phyloP scores from a whole-genome alignment of 2,329 filamentous ascomycete species.

The Mycosphaerelloides madeirae region DNA sequence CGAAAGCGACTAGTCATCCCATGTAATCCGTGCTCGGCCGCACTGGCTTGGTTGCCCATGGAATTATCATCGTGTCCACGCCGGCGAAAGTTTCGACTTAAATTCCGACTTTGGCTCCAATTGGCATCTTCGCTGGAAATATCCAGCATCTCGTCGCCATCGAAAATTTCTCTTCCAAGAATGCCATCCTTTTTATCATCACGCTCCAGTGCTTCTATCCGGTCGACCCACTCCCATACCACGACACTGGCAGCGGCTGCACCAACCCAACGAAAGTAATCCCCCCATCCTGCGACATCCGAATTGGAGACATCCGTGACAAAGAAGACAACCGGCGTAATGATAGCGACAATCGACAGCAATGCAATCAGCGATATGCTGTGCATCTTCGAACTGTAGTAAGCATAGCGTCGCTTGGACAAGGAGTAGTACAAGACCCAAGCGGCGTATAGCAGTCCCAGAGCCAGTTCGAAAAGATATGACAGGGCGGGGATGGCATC shows the following conservation, averaged over 20 bases:
- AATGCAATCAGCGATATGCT: constrained; percentile 78
- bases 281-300: constrained; percentile 84
- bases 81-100: constrained; percentile 25
- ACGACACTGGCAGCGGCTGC: constrained; percentile 92
- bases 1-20: constrained; percentile 26
- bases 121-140: constrained; percentile 54
- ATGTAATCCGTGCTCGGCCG: constrained; percentile 24
- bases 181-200: constrained; percentile 94
- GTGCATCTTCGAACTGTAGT: constrained; percentile 84
- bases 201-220: constrained; percentile 85
- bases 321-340: constrained; percentile 90
- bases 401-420: constrained; percentile 88
- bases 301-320: constrained; percentile 83
- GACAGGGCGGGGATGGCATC: constrained; percentile 87
- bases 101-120: constrained; percentile 44
- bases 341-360: constrained; percentile 72
- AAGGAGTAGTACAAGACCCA: constrained; percentile 92
- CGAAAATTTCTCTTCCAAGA: constrained; percentile 82
- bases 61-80: constrained; percentile 30
- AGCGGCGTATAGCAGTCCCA: constrained; percentile 82
- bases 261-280: constrained; percentile 95
- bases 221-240: constrained; percentile 96
- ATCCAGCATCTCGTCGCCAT: constrained; percentile 89
- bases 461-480: constrained; percentile 82
- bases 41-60: constrained; percentile 22